Evolutionary conservation across 2,329 filamentous ascomycete genomes (phyloP), one percentile per base, ranked within the genome.

Genomic region (Talaromyces marneffei): DNA sequence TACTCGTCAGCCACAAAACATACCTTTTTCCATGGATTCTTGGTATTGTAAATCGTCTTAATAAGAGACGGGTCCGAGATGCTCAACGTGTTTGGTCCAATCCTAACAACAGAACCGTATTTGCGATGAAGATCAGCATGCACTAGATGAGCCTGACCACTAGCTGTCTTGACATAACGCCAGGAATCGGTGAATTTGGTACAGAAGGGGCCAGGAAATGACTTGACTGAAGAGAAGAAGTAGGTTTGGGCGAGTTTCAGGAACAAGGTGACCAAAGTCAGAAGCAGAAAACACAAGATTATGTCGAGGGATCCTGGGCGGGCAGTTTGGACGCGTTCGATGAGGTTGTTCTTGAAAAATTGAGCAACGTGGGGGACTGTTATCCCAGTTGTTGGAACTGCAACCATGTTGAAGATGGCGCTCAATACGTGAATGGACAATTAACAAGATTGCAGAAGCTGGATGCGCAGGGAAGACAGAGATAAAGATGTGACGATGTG

Each of bases 41-140:
- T 92, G 29, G 92, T 76, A 0, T 88, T 89, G 71, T 93, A 94
- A 55, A 93, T 92, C 10, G 79, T 78, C 74, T 89, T 90, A 66
- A 93, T 80, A 0, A 88, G 86, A 60, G 82, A 83, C 0, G 90
- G 89, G 66, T 91, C 83, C 5, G 88, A 84, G 67, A 93, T 91
- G 0, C 88, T 90, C 2, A 94, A 74, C 0, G 79, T 78, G 65
- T 92, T 92, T 0, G 90, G 90, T 0, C 89, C 90, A 23, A 92
- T 75, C 2, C 90, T 82, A 1, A 94, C 88, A 5, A 92, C 80
- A 67, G 88, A 83, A 39, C 90, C 90, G 76, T 91, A 81, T 67
- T 89, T 82, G 14, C 82, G 79, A 71, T 94, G 90, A 1, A 93
- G 78, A 9, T 75, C 79, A 55, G 87, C 80, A 59, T 89, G 86